These are phyloP conservation scores for Helotiales sp. DNA, from an alignment of 2,329 filamentous ascomycete genomes.

Conservation along the genomic window DNA sequence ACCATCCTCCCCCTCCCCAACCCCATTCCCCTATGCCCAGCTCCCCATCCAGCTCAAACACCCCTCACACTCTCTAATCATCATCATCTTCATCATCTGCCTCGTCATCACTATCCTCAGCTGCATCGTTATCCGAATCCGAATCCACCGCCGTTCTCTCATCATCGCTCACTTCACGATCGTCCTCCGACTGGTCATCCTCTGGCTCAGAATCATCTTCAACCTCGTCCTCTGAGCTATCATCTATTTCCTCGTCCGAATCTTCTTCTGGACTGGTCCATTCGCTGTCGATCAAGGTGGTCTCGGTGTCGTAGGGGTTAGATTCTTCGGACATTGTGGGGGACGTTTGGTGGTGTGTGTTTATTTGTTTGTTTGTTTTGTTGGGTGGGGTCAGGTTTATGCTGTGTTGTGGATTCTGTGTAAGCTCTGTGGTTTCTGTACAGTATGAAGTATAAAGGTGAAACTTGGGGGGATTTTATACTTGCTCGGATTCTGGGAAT, in stretches of 20 bases:
- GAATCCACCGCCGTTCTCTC: background rate
- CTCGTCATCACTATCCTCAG: background rate
- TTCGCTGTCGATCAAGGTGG: background rate
- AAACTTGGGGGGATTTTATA: too few species aligned
- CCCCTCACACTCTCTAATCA: background rate
- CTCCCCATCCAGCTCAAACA: background rate
- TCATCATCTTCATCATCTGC: background rate
- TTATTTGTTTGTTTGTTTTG: too few species aligned
- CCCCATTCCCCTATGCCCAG: background rate
- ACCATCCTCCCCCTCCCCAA: too few species aligned
- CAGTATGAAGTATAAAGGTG: too few species aligned
- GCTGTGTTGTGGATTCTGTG: too few species aligned
- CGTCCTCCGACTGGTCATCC: background rate
- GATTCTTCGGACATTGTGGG: background rate
- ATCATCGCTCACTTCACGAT: background rate
- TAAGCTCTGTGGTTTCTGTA: too few species aligned
- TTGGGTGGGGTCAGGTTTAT: too few species aligned
- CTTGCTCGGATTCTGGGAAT: too few species aligned
- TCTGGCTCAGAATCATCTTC: background rate
- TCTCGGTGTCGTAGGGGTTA: background rate
- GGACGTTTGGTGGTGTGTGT: too few species aligned
- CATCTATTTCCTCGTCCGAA: background rate
- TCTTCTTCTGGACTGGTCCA: background rate
- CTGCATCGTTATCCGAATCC: background rate
- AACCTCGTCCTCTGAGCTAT: background rate